Conservation (phyloP, 306 rosid species). For the Lathyrus oleraceus region DNA sequence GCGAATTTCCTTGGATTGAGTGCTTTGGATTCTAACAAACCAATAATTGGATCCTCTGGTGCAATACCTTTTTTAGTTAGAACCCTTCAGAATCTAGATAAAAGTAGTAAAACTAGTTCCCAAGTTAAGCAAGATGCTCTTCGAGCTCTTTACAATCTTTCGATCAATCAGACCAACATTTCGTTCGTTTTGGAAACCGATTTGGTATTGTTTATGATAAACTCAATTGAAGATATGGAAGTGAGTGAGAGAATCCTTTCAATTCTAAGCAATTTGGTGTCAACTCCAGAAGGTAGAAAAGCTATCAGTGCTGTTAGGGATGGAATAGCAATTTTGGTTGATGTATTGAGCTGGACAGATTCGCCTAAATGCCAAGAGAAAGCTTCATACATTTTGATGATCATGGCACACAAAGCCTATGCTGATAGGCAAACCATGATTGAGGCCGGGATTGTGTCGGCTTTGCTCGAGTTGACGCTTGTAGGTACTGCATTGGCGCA, state of each 20-base stretch:
- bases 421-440: constrained; percentile 84
- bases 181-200: constrained; percentile 68
- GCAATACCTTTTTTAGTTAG: constrained; percentile 80
- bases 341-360: constrained; percentile 84
- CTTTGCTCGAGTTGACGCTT: constrained; percentile 86
- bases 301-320: constrained; percentile 55
- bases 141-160: constrained; percentile 87
- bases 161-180: constrained; percentile 63
- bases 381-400: constrained; percentile 84
- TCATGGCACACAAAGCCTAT: constrained; percentile 90
- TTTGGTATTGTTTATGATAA: constrained; percentile 59
- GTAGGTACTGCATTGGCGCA: constrained; percentile 86
- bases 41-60: constrained; percentile 88
- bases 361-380: constrained; percentile 93
- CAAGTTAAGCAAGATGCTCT: constrained; percentile 89
- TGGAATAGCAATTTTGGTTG: constrained; percentile 58
- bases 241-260: constrained; percentile 76
- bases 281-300: constrained; percentile 79
- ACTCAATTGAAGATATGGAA: constrained; percentile 76
- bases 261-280: constrained; percentile 68
- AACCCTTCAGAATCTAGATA: constrained; percentile 47
- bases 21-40: constrained; percentile 88
- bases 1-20: constrained; percentile 94
- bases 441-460: constrained; percentile 79
- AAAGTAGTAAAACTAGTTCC: constrained; percentile 33